phyloP scores from a whole-genome alignment of 495 filamentous ascomycete genomes.

The Talaromyces nanjingensis region DNA sequence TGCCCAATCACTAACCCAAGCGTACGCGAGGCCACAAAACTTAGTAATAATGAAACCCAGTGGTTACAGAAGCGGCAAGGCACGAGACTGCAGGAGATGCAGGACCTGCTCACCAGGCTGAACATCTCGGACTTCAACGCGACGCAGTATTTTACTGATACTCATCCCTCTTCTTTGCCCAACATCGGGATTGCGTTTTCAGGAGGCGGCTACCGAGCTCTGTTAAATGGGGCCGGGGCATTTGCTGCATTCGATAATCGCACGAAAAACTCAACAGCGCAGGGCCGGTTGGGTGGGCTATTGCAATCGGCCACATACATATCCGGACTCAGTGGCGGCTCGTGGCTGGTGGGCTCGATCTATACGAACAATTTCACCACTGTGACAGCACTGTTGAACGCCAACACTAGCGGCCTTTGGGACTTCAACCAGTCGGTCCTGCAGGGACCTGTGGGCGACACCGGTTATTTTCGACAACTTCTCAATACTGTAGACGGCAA shows the following conservation, averaged over 20 bases:
- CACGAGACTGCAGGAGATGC: conserved; percentile 60
- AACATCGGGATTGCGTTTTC: conserved; percentile 56
- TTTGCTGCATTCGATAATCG: conserved; percentile 79
- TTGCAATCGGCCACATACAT: conserved; percentile 82
- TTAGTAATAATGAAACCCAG: conserved; percentile 61
- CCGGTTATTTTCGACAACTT: conserved; percentile 63
- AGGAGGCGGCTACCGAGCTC: conserved; percentile 74
- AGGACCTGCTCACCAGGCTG: conserved; percentile 62
- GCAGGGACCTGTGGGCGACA: conserved; percentile 49
- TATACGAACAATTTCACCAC: conserved; percentile 87
- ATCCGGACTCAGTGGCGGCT: conserved; percentile 77
- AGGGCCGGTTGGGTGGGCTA: conserved; percentile 75
- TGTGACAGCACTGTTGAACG: conserved; percentile 52
- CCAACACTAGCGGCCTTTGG: conserved; percentile 56
- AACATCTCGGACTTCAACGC: conserved; percentile 75
- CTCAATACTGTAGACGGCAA: conserved; percentile 57
- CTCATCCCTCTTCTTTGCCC: conserved; percentile 36
- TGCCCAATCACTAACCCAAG: conserved; percentile 41
- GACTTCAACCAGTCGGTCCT: conserved; percentile 74
- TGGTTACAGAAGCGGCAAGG: conserved; percentile 54
- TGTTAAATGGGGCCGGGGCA: conserved; percentile 85
- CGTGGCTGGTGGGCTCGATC: conserved; percentile 81
- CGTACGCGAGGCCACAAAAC: conserved; percentile 44
- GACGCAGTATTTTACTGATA: conserved; percentile 54
- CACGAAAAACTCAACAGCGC: conserved; percentile 54